Conservation (phyloP, 179 eudicot species). For the Heliamphora pulchella region DNA sequence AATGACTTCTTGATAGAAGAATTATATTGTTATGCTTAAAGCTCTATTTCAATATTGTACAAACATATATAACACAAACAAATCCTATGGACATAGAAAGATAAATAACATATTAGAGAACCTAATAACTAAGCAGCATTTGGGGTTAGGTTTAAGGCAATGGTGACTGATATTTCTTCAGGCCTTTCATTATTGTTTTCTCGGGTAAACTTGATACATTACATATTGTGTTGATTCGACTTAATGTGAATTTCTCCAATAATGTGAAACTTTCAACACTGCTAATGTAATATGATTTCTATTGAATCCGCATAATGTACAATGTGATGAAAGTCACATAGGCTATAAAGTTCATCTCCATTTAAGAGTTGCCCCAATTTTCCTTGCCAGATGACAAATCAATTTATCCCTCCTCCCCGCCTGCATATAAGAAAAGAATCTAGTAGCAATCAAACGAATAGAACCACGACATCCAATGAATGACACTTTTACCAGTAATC, state of each 20-base stretch:
- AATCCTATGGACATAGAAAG: too few species aligned
- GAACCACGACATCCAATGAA: neutral
- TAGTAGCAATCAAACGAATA: neutral
- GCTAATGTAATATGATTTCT: neutral
- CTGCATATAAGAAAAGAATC: neutral
- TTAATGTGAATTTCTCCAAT: neutral
- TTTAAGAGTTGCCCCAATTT: neutral
- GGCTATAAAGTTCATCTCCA: neutral
- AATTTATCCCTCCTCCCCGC: neutral
- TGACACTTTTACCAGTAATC: constrained; percentile 36
- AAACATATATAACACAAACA: too few species aligned
- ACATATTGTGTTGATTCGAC: too few species aligned
- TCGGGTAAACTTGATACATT: too few species aligned
- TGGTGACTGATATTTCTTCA: too few species aligned
- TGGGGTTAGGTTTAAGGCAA: too few species aligned
- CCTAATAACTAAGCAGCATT: too few species aligned
- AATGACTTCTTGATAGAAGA: too few species aligned
- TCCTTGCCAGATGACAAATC: neutral
- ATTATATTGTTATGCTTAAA: too few species aligned
- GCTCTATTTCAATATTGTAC: too few species aligned
- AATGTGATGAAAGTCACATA: neutral
- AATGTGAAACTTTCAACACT: neutral
- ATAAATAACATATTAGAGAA: too few species aligned
- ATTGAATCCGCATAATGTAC: neutral
- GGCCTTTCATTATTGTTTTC: too few species aligned